Conservation (phyloP, 805 yeast species). For the Ogataea paraovalis region DNA sequence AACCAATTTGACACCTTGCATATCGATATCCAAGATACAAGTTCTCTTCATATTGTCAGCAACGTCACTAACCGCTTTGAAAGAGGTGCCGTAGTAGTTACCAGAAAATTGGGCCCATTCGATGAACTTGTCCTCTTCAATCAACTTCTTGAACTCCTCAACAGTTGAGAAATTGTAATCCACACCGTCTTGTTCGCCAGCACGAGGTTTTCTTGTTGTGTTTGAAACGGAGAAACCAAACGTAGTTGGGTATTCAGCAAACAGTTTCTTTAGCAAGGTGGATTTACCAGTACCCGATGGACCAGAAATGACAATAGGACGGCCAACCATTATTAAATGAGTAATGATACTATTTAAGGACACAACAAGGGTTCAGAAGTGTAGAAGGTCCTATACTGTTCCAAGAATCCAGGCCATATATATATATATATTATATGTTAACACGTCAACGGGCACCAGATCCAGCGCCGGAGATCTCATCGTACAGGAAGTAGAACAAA, state of each 20-base stretch:
- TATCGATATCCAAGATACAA: constrained; percentile 94
- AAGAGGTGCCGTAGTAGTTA: constrained; percentile 93
- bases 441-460: too few species aligned
- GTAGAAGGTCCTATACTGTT: too few species aligned
- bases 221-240: constrained; percentile 94
- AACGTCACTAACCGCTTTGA: constrained; percentile 79
- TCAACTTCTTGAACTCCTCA: constrained; percentile 73
- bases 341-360: background rate
- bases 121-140: constrained; percentile 71
- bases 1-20: constrained; percentile 97
- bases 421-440: too few species aligned
- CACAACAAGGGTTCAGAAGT: background rate
- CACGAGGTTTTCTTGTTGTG: constrained; percentile 88
- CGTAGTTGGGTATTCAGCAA: constrained; percentile 82
- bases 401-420: too few species aligned
- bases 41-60: constrained; percentile 56
- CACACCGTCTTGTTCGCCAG: constrained; percentile 84
- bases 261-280: constrained; percentile 81
- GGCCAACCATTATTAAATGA: constrained; percentile 31
- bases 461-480: too few species aligned
- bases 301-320: constrained; percentile 94
- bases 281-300: constrained; percentile 98
- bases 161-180: constrained; percentile 87
- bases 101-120: constrained; percentile 99
- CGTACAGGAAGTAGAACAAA: too few species aligned